These are phyloP conservation scores for Bullera alba DNA, from an alignment of 768 basidiomycete genomes.

Conservation along the genomic window DNA sequence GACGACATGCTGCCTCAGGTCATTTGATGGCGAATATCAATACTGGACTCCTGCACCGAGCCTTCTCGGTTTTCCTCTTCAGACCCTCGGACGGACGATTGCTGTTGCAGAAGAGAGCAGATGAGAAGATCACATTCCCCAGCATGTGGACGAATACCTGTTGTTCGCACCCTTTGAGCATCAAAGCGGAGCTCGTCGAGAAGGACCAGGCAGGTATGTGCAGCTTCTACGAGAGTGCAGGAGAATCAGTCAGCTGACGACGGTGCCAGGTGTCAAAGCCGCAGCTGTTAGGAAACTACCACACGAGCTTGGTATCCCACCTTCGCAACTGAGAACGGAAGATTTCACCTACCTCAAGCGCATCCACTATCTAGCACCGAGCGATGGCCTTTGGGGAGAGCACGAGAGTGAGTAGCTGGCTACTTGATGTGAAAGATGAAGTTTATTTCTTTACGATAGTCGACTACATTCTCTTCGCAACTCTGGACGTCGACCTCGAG, in stretches of 20 bases:
- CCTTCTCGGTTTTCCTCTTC: constrained; percentile 97
- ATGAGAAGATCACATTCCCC: constrained; percentile 99
- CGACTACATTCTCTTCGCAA: constrained; percentile 94
- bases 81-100: constrained; percentile 87
- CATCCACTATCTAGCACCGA: constrained; percentile 96
- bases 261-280: constrained; percentile 64
- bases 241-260: constrained; percentile 3
- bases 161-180: constrained; percentile 80
- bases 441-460: constrained; percentile 53
- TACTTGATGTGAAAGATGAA: background rate
- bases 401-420: constrained; percentile 70
- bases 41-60: constrained; percentile 90
- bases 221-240: background rate
- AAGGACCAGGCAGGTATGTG: constrained; percentile 59
- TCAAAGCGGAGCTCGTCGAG: constrained; percentile 68
- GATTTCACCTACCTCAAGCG: constrained; percentile 89
- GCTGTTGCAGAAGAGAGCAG: constrained; percentile 85
- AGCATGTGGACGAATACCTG: constrained; percentile 99
- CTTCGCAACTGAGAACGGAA: constrained; percentile 65
- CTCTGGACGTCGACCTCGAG: constrained; percentile 72
- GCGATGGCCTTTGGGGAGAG: constrained; percentile 89
- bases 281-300: constrained; percentile 94
- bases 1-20: constrained; percentile 51
- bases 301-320: constrained; percentile 91
- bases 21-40: constrained; percentile 93